phyloP scores from a whole-genome alignment of 2,329 filamentous ascomycete species.

The Malbranchea zuffiana region DNA sequence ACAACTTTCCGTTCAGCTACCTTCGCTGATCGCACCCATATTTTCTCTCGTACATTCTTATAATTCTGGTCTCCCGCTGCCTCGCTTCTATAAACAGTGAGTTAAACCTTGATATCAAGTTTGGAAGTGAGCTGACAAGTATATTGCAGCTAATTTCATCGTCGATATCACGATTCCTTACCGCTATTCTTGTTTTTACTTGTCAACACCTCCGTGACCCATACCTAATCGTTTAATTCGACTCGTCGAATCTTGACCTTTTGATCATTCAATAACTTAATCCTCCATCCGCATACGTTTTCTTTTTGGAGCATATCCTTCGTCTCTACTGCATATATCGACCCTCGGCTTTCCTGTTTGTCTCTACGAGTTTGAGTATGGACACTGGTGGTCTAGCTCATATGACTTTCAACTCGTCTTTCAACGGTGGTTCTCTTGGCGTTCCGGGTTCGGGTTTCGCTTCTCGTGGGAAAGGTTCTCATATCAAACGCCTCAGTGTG shows the following conservation, averaged over 20 bases:
- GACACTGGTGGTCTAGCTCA: constrained; percentile 99
- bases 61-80: not conserved
- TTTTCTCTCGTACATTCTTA: too few relatives aligned
- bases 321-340: constrained; percentile 4
- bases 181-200: too few relatives aligned
- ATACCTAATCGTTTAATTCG: not conserved
- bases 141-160: too few relatives aligned
- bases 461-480: constrained; percentile 71
- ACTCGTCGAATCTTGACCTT: not conserved
- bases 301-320: too few relatives aligned
- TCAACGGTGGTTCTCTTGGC: constrained; percentile 56
- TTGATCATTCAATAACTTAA: too few relatives aligned
- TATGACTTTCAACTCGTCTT: constrained; percentile 83
- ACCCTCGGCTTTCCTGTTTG: constrained; percentile 12
- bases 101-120: too few relatives aligned
- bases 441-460: constrained; percentile 72
- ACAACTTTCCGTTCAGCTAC: not conserved
- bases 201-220: not conserved
- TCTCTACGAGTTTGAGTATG: constrained; percentile 40
- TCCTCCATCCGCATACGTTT: too few relatives aligned
- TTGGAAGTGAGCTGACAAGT: too few relatives aligned
- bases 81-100: too few relatives aligned
- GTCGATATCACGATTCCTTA: too few relatives aligned
- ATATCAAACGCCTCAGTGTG: constrained; percentile 78
- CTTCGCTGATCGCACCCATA: not conserved